A percentile compares a stretch with the other conserved stretches of the same genome.
Conservation (phyloP, 495 filamentous ascomycete genomes). For the Delitschia confertaspora region DNA sequence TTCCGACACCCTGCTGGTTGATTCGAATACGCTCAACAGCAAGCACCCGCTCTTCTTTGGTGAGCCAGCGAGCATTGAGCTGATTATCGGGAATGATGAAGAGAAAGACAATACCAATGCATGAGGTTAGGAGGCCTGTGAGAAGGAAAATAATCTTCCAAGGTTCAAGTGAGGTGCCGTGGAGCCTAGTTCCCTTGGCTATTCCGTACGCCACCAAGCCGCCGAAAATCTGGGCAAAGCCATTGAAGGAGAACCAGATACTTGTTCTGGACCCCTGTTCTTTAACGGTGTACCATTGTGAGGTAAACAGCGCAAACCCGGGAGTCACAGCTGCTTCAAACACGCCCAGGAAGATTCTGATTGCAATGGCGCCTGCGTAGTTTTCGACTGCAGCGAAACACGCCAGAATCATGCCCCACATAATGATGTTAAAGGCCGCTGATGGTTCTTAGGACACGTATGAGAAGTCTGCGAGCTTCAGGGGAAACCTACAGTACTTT, state of each 20-base stretch:
- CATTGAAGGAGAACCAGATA: conserved; percentile 46
- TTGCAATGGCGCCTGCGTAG: conserved; percentile 35
- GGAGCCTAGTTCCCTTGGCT: conserved; percentile 44
- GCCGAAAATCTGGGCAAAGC: conserved; percentile 48
- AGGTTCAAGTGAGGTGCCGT: conserved; percentile 47
- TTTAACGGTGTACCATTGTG: conserved; percentile 43
- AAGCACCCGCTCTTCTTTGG: conserved; percentile 49
- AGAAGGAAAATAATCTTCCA: conserved; percentile 66
- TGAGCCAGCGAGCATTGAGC: conserved; percentile 58
- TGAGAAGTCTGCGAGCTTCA: too few species aligned
- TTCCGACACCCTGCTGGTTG: conserved; percentile 36
- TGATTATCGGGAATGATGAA: conserved; percentile 62
- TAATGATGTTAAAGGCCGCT: conserved; percentile 36
- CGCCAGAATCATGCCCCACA: conserved; percentile 39
- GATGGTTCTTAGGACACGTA: conserved; percentile 7
- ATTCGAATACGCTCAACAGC: conserved; percentile 35
- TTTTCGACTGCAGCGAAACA: conserved; percentile 38
- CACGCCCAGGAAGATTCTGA: conserved; percentile 45
- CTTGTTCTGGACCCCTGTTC: conserved; percentile 42
- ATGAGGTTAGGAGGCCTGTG: conserved; percentile 52
- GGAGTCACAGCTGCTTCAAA: conserved; percentile 43
- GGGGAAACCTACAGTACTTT: conserved; percentile 35
- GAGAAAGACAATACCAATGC: conserved; percentile 50
- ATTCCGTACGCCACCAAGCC: conserved; percentile 59
- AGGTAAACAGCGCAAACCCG: conserved; percentile 43